Evolutionary conservation across 139 green algal genomes (phyloP), one percentile per base, ranked within the genome.

Genomic region (Astrephomene gubernaculifera): DNA sequence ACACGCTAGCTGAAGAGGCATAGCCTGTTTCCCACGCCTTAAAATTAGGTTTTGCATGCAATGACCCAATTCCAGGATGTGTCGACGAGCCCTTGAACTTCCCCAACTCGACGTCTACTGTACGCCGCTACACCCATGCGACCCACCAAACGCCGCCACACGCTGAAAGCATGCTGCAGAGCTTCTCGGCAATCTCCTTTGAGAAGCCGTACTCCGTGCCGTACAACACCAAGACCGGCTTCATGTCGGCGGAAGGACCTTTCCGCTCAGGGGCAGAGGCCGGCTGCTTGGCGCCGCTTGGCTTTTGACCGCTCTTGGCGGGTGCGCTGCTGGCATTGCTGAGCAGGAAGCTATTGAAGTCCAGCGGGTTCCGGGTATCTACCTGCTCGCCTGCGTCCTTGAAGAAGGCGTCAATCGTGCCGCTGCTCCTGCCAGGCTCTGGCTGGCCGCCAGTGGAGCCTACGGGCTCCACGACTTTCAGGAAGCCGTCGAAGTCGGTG

Each of bases 161-260:
- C 1, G 54, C 71, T 31, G 88, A 88, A 38, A 96, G 70, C 35
- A 71, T 39, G n/a, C 45, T 67, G 2, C 63, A 65, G 21, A 97
- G 76, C 76, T 91, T 94, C 88, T 98, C 94, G 17, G 95, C 95
- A 65, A 98, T 94, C 87, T 98, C 95, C 76, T 95, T 94, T 7
- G 89, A 93, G 39, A 98, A 97, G 43, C 96, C 96, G 74, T 94
- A 98, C 89, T 98, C 96, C 0, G 96, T 98, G 76, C 96, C 96
- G 82, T 92, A 98, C 71, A 98, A 44, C 1, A 98, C 87, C 9
- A 86, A 70, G 43, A 98, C 90, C 31, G 90, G 89, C 19, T 85
- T 89, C 35, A 83, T 81, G 61, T 90, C 65, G 8, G 80, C 71
- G 5, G 49, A 31, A 0, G 88, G 83, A 0, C 74, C 63, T 12